These are phyloP conservation scores for Grosmannia serpens DNA, from an alignment of 2,329 filamentous ascomycete species.

Conservation along the genomic window DNA sequence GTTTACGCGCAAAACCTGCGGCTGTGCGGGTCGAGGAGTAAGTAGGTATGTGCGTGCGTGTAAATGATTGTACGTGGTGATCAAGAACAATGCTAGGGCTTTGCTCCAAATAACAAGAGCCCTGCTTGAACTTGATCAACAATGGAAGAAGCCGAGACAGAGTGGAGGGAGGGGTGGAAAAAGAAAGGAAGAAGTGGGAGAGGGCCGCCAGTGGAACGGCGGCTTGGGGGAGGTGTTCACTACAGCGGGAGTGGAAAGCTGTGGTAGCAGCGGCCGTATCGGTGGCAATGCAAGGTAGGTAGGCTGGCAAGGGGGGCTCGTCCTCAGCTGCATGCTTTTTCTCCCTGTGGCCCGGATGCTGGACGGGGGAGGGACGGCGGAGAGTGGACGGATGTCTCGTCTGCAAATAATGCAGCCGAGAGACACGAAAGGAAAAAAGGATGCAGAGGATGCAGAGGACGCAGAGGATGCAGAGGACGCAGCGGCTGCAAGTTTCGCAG, in stretches of 20 bases:
- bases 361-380: background rate
- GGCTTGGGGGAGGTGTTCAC: background rate
- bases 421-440: background rate
- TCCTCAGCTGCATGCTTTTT: conserved; percentile 1
- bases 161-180: background rate
- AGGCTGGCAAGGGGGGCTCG: background rate
- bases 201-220: background rate
- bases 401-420: background rate
- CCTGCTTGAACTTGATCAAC: background rate
- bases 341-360: background rate
- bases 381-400: background rate
- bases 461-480: background rate
- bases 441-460: background rate
- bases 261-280: background rate
- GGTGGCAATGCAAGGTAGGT: background rate
- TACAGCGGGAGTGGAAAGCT: background rate
- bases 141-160: background rate
- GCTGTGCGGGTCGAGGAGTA: background rate
- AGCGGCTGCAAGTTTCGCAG: no score
- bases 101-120: background rate
- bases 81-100: background rate
- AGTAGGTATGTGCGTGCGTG: background rate
- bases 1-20: background rate
- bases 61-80: background rate
- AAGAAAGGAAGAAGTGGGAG: background rate